These are phyloP conservation scores for Cladosporium phlei DNA, from an alignment of 2,329 filamentous ascomycete species.

Conservation along the genomic window DNA sequence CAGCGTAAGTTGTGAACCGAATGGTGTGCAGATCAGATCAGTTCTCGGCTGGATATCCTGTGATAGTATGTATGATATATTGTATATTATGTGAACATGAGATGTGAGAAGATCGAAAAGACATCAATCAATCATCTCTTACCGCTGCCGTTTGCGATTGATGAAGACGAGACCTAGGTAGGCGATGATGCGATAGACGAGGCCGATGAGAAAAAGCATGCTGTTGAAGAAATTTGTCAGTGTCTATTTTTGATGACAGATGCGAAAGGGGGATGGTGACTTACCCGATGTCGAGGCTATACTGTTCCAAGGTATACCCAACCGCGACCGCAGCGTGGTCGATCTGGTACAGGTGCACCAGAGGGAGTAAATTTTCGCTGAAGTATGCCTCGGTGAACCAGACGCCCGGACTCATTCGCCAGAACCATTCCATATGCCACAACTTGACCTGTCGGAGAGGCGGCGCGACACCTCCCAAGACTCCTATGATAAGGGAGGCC, in stretches of 20 bases:
- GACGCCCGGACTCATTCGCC: conserved; percentile 50
- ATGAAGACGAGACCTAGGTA: conserved; percentile 23
- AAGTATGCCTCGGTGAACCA: conserved; percentile 57
- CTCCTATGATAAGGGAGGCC: conserved; percentile 49
- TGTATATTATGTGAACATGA: background rate
- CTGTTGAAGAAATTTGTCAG: conserved; percentile 10
- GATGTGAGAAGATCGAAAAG: background rate
- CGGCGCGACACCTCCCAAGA: conserved; percentile 52
- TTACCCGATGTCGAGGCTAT: conserved; percentile 39
- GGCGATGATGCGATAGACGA: conserved; percentile 26
- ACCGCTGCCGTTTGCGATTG: conserved; percentile 26
- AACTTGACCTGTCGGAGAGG: conserved; percentile 44
- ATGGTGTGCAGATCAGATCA: too few relatives aligned
- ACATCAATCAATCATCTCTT: background rate
- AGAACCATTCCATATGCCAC: conserved; percentile 54
- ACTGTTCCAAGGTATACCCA: conserved; percentile 45
- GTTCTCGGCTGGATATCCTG: too few relatives aligned
- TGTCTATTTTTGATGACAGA: too few relatives aligned
- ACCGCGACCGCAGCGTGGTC: conserved; percentile 41
- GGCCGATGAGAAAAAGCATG: conserved; percentile 26
- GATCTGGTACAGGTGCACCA: conserved; percentile 49
- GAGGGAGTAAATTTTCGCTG: conserved; percentile 46
- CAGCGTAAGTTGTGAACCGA: too few relatives aligned
- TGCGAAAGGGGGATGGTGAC: background rate
- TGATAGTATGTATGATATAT: background rate